Base-by-base conservation (phyloP, 148 eudicot species). In the Chenopodium quinoa region DNA sequence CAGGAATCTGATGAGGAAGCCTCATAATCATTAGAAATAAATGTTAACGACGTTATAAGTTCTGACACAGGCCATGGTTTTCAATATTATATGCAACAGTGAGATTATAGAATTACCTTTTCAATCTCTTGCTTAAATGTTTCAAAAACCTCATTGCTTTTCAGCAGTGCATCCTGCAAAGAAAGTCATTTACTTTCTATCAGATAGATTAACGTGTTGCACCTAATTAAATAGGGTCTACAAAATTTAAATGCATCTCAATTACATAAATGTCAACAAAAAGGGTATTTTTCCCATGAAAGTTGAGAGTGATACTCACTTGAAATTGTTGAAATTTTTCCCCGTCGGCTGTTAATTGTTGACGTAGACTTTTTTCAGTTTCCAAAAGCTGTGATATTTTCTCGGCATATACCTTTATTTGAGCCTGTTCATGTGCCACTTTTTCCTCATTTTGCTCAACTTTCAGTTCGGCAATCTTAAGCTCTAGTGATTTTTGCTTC, bases 271-370 rank as follows among this genome's bases (percentile, higher is more conserved):
- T 46, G 52, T 74, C 52, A 60, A 52, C 7, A 40, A 40, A 40
- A 40, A 5, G 44, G 40, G 44, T 0, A 0, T 40, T 4, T 34
- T 5, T 29, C 19, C 48, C 22, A 64, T 54, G 48, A 68, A 29
- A 73, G 25, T 27, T 58, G 73, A 29, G 37, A 71, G 52, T 48
- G 48, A 69, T 50, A 56, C 73, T 85, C 80, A 93, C 98, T 92
- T 96, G 99, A 75, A 96, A 96, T 75, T 96, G 98, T 80, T 96
- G 99, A 84, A 96, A 96, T 69, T 96, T 96, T 89, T 92, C 98
- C 62, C 98, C 98, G 81, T 96, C 99, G 73, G 98, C 94, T 67
- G 93, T 90, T 76, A 96, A 91, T 79, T 96, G 99, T 77, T 86
- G 86, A 67, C 99, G 92, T 82, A 96, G 80, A 88, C 86, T 91